Percentiles rank a stretch among this genome's conserved stretches.
These are phyloP conservation scores for Dioscorea dumetorum DNA, from an alignment of 106 monocot species.

Conservation along the genomic window DNA sequence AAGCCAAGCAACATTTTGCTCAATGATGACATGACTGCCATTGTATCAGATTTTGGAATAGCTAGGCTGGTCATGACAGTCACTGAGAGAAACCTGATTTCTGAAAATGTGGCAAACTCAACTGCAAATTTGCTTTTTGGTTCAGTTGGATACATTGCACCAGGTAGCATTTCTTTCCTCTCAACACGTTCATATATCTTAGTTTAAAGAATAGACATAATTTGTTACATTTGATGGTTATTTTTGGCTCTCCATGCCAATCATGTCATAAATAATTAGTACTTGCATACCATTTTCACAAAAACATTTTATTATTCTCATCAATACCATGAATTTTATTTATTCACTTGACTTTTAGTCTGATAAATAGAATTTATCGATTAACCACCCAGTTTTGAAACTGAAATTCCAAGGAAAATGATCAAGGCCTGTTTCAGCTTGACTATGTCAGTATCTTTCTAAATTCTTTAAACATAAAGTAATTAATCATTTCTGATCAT, in stretches of 20 bases:
- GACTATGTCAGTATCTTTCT: no score
- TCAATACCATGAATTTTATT: no score
- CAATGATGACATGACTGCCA: constrained; percentile 35
- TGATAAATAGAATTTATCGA: no score
- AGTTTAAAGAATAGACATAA: no score
- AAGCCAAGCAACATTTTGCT: constrained; percentile 37
- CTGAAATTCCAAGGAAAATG: no score
- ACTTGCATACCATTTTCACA: not conserved
- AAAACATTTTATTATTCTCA: no score
- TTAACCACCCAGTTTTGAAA: no score
- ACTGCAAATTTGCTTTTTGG: constrained; percentile 24
- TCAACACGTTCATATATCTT: no score
- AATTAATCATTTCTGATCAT: no score
- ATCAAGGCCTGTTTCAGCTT: no score
- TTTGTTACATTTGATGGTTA: not conserved
- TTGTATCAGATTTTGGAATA: constrained; percentile 43
- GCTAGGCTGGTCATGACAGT: constrained; percentile 24
- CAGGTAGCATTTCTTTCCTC: constrained; percentile 21
- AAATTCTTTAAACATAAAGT: no score
- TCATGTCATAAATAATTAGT: not conserved
- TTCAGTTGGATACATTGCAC: constrained; percentile 36
- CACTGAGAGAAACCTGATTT: constrained; percentile 7
- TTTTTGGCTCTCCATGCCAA: not conserved
- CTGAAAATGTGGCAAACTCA: constrained; percentile 9
- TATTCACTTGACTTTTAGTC: no score